Conservation (phyloP, 306 rosid genomes). For the Quercus alba region DNA sequence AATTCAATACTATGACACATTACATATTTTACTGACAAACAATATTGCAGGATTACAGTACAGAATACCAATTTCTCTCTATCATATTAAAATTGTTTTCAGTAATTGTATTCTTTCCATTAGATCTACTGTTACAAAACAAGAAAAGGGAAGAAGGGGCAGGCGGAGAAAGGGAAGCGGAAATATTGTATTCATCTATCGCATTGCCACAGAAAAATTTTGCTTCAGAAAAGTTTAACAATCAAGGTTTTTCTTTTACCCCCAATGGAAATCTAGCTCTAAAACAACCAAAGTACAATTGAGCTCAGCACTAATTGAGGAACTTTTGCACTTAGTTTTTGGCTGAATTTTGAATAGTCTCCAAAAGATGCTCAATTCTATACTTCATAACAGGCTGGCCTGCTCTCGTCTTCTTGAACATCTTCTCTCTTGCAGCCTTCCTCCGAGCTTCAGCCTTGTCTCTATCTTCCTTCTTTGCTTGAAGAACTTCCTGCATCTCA, state of each 20-base stretch:
- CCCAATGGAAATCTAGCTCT: background rate
- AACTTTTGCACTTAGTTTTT: slow-evolving; percentile 20
- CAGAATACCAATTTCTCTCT: background rate
- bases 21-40: background rate
- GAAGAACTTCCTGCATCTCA: slow-evolving; percentile 57
- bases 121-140: background rate
- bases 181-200: background rate
- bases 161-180: background rate
- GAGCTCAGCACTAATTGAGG: slow-evolving; percentile 6
- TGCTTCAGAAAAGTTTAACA: background rate
- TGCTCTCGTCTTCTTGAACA: slow-evolving; percentile 61
- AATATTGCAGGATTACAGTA: background rate
- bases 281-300: background rate
- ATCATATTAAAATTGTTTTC: background rate
- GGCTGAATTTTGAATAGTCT: slow-evolving; percentile 51
- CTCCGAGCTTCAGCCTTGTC: slow-evolving; percentile 56
- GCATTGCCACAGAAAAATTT: background rate
- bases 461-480: slow-evolving; percentile 50
- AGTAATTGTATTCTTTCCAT: background rate
- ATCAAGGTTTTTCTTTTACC: background rate
- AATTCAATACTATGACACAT: background rate
- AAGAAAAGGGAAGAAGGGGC: background rate
- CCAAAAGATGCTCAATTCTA: slow-evolving; percentile 73
- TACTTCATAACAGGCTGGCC: slow-evolving; percentile 96
- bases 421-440: slow-evolving; percentile 50